Conservation (phyloP, 768 basidiomycete genomes). For the Naganishia vaughanmartiniae region DNA sequence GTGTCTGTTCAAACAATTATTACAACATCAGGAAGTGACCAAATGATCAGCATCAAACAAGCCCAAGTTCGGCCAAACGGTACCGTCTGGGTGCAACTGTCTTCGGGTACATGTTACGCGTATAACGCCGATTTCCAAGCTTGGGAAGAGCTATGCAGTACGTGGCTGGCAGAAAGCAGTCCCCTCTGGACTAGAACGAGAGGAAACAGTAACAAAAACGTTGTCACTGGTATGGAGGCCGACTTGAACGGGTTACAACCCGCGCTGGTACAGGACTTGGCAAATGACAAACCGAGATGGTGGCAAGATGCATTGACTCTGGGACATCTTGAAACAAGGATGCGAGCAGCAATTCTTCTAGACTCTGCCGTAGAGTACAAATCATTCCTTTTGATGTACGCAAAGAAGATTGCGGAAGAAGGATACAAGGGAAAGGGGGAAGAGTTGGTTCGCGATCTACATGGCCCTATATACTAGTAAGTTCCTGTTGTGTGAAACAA, state of each 20-base stretch:
- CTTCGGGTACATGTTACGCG: constrained; percentile 73
- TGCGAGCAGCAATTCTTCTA: constrained; percentile 70
- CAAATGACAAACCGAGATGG: constrained; percentile 60
- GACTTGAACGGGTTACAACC: constrained; percentile 40
- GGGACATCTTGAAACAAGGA: constrained; percentile 79
- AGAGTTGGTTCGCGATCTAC: constrained; percentile 83
- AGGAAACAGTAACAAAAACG: constrained; percentile 22
- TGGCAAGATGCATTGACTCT: constrained; percentile 80
- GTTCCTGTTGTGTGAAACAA: constrained; percentile 45
- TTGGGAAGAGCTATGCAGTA: constrained; percentile 74
- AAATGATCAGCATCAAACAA: constrained; percentile 57
- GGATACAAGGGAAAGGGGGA: constrained; percentile 83
- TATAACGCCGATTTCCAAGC: constrained; percentile 67
- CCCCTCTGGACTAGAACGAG: constrained; percentile 25
- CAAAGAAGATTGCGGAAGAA: constrained; percentile 80
- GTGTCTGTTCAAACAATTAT: constrained; percentile 56
- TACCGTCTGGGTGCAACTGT: constrained; percentile 69
- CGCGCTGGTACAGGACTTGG: background rate
- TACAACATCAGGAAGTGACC: background rate
- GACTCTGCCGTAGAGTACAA: constrained; percentile 85
- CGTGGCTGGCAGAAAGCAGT: constrained; percentile 82
- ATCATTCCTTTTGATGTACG: constrained; percentile 69
- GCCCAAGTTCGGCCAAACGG: constrained; percentile 75
- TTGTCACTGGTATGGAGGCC: constrained; percentile 36
- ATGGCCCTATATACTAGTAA: constrained; percentile 85